Conservation (phyloP, 306 rosid species). For the Gleditsia sinensis region DNA sequence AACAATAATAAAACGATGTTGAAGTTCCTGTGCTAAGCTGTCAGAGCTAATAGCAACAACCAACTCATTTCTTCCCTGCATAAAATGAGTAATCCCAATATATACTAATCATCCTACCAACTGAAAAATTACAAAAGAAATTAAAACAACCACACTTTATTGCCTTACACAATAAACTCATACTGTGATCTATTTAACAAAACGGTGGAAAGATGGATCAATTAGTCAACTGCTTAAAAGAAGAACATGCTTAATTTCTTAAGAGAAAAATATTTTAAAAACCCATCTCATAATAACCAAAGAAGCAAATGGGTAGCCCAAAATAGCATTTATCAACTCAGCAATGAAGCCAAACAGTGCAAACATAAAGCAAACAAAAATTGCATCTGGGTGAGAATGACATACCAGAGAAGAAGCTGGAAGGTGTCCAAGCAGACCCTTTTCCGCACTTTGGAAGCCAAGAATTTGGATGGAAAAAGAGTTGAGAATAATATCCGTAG, state of each 20-base stretch:
- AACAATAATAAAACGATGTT: neutral
- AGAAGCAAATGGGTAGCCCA: slow-evolving; percentile 1
- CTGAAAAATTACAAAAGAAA: neutral
- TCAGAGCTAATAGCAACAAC: neutral
- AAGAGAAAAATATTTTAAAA: slow-evolving; percentile 18
- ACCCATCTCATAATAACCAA: neutral
- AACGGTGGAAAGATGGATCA: slow-evolving; percentile 24
- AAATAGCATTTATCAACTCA: slow-evolving; percentile 14
- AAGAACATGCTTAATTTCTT: slow-evolving; percentile 6
- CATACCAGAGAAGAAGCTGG: slow-evolving; percentile 53
- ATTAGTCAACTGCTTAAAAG: neutral
- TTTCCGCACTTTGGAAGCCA: slow-evolving; percentile 35
- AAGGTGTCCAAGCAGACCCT: slow-evolving; percentile 36
- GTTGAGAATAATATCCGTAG: slow-evolving; percentile 40
- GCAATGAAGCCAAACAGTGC: neutral
- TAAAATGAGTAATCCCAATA: neutral
- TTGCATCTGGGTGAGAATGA: slow-evolving; percentile 37
- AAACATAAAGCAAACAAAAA: slow-evolving; percentile 31
- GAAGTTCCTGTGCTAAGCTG: slow-evolving; percentile 3
- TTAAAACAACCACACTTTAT: neutral
- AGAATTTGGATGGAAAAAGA: slow-evolving; percentile 39
- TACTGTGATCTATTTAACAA: slow-evolving; percentile 23
- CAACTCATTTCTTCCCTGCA: neutral
- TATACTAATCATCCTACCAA: neutral
- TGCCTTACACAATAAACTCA: neutral